Evolutionary conservation across 2,329 filamentous ascomycete species (phyloP).

Genomic region (Chaetothyriales sp.): DNA sequence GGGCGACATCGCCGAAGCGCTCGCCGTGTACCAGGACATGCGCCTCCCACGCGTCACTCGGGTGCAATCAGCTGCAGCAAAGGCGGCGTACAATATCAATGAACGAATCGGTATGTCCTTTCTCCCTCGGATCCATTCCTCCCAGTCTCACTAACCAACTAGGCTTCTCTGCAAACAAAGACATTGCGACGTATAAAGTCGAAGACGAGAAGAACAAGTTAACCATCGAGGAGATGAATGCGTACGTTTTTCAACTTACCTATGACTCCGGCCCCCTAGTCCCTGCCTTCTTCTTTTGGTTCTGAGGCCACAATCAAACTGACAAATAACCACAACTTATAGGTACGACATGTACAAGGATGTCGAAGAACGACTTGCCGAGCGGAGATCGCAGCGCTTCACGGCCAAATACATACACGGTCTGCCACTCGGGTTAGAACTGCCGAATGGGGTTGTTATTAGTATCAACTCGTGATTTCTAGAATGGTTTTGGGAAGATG

Average conservation of each 20-base stretch:
- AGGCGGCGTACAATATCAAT: slow-evolving; percentile 48
- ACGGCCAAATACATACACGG: slow-evolving; percentile 30
- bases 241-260: slow-evolving; percentile 28
- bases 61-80: slow-evolving; percentile 41
- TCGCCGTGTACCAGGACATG: slow-evolving; percentile 20
- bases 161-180: slow-evolving; percentile 51
- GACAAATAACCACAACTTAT: neutral
- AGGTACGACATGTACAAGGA: slow-evolving; percentile 49
- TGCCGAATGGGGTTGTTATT: slow-evolving; percentile 20
- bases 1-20: slow-evolving; percentile 16
- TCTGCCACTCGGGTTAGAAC: slow-evolving; percentile 34
- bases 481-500: neutral
- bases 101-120: slow-evolving; percentile 41
- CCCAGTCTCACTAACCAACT: slow-evolving; percentile 12
- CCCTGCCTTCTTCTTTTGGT: neutral
- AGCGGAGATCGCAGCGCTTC: slow-evolving; percentile 18
- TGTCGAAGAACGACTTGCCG: slow-evolving; percentile 37
- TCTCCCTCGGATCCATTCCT: neutral
- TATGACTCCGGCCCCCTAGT: neutral
- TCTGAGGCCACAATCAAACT: neutral
- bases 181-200: slow-evolving; percentile 46
- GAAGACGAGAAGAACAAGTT: slow-evolving; percentile 47
- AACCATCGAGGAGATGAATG: slow-evolving; percentile 58
- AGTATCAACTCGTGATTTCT: neutral
- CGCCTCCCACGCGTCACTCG: slow-evolving; percentile 21